A percentile compares a stretch with the other conserved stretches of the same genome.
phyloP scores from a whole-genome alignment of 2,329 filamentous ascomycete genomes.

The Diaporthe caulivora region DNA sequence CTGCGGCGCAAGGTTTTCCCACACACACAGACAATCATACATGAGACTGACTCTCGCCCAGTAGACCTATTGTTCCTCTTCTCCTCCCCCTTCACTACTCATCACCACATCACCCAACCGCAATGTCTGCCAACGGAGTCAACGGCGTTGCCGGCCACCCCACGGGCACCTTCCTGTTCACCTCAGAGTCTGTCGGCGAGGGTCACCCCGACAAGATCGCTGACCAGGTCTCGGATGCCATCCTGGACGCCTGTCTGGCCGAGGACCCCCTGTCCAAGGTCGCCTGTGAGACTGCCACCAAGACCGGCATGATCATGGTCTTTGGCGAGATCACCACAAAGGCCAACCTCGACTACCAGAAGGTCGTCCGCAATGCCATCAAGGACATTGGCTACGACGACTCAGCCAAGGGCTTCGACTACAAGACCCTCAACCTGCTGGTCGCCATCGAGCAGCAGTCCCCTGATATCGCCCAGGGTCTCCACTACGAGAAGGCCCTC shows the following conservation, averaged over 20 bases:
- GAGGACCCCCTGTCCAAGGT: conserved; percentile 99
- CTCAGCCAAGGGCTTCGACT: conserved; percentile 98
- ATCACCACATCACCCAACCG: conserved; percentile 49
- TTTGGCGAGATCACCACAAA: conserved; percentile 99
- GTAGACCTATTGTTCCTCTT: neutral
- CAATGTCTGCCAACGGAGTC: conserved; percentile 67
- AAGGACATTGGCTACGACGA: conserved; percentile 99
- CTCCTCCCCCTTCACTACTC: neutral
- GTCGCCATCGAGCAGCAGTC: conserved; percentile 99
- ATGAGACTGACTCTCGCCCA: conserved; percentile 25
- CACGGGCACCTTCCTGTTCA: conserved; percentile 85
- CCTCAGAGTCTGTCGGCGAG: conserved; percentile 90
- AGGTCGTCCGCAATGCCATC: conserved; percentile 92
- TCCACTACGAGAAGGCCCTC: conserved; percentile 96
- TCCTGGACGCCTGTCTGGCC: conserved; percentile 96
- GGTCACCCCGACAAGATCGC: conserved; percentile 97
- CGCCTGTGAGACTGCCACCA: conserved; percentile 98
- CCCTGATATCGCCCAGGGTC: conserved; percentile 97
- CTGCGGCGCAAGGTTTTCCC: conserved; percentile 8
- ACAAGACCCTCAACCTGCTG: conserved; percentile 99
- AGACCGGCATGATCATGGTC: conserved; percentile 99
- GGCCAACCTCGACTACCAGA: conserved; percentile 96
- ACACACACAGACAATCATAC: neutral
- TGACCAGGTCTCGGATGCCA: conserved; percentile 97
- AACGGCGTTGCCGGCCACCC: conserved; percentile 63